A percentile compares a stretch with the other conserved stretches of the same genome.
Evolutionary conservation across 345 rosid genomes (phyloP).

Genomic region (Physaria fendleri): DNA sequence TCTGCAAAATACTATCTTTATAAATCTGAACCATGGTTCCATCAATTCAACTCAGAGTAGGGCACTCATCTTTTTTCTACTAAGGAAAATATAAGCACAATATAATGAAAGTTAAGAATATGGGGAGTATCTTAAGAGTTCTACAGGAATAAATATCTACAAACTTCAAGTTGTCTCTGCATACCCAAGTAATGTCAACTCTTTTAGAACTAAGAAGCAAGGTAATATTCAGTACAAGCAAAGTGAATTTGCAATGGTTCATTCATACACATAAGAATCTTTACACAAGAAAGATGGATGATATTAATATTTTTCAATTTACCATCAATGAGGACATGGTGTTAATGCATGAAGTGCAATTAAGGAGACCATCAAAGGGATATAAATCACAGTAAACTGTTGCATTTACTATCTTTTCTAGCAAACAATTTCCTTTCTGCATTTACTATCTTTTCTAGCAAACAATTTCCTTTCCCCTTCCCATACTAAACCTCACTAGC

Average conservation of each 20-base stretch:
- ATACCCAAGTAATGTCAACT: background rate
- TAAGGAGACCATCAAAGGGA: constrained; percentile 70
- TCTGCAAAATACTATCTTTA: background rate
- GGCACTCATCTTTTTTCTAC: background rate
- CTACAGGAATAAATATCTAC: background rate
- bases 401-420: constrained; percentile 41
- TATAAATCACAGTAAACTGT: constrained; percentile 69
- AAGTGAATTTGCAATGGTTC: background rate
- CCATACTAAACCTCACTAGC: too few relatives aligned
- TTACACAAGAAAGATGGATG: background rate
- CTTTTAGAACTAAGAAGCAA: constrained; percentile 29
- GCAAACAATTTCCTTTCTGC: too few relatives aligned
- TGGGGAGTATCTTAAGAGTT: too few relatives aligned
- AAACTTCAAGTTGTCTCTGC: background rate
- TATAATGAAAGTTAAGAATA: background rate
- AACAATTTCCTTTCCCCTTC: too few relatives aligned
- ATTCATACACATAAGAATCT: constrained; percentile 1
- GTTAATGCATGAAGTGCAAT: constrained; percentile 81
- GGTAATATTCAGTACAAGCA: constrained; percentile 21
- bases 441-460: too few relatives aligned
- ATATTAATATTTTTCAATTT: background rate
- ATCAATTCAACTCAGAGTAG: background rate
- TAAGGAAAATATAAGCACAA: background rate
- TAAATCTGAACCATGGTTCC: background rate
- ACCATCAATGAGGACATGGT: constrained; percentile 76